Evolutionary conservation across 208 protist species (phyloP).

Genomic region (Acanthamoeba quina): DNA sequence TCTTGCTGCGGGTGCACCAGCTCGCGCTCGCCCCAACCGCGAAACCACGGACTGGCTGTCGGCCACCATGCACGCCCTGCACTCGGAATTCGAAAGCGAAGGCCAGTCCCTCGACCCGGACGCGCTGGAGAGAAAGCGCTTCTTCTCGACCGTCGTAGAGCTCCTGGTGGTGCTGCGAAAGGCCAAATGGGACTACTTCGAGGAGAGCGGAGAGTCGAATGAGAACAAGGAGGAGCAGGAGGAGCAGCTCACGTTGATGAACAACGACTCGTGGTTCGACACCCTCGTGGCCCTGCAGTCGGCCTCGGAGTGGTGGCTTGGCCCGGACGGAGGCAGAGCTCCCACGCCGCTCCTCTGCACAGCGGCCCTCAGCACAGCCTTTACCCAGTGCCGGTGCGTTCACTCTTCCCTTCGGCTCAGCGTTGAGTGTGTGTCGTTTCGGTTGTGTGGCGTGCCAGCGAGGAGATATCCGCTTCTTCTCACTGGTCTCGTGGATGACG

Average conservation of each 20-base stretch:
- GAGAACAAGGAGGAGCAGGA: not conserved
- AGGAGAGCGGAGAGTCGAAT: not conserved
- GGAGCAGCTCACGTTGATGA: not conserved
- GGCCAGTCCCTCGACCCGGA: not conserved
- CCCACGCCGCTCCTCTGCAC: slow-evolving; percentile 24
- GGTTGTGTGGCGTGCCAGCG: too few species aligned
- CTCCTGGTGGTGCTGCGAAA: not conserved
- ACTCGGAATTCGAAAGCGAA: not conserved
- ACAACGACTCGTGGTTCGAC: not conserved
- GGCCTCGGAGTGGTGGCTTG: slow-evolving; percentile 17
- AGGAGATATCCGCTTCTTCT: too few species aligned
- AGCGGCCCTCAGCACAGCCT: not conserved
- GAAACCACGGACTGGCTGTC: slow-evolving; percentile 31
- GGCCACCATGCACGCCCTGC: not conserved
- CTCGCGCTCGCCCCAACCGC: not conserved
- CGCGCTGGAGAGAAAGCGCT: not conserved
- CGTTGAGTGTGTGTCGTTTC: too few species aligned
- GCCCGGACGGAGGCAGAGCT: not conserved
- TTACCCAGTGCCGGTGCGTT: slow-evolving; percentile 2
- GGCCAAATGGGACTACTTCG: slow-evolving; percentile 41
- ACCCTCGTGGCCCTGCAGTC: not conserved
- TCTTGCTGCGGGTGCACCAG: not conserved
- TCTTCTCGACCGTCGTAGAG: slow-evolving; percentile 5
- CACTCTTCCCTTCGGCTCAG: too few species aligned
- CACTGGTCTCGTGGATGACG: too few species aligned